Conservation (phyloP, 2,329 filamentous ascomycete species). For the Cytospora mali region DNA sequence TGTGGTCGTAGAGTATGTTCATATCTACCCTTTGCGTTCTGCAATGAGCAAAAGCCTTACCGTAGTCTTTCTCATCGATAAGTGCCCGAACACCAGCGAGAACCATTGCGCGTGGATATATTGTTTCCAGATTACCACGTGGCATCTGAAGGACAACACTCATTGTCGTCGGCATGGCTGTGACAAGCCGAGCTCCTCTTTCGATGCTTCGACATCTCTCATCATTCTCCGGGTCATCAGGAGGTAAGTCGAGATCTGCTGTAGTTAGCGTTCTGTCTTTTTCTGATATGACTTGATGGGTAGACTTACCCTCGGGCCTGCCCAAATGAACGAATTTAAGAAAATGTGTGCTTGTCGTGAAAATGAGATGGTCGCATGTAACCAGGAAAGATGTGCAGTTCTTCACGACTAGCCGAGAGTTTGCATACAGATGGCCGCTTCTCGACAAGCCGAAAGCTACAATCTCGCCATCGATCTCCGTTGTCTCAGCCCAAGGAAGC, state of each 20-base stretch:
- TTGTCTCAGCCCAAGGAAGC: constrained; percentile 57
- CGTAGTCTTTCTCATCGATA: constrained; percentile 81
- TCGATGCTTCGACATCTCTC: constrained; percentile 92
- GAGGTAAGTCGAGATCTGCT: constrained; percentile 76
- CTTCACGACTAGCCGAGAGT: constrained; percentile 72
- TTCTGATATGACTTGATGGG: no score
- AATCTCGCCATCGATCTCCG: constrained; percentile 44
- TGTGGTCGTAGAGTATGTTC: constrained; percentile 95
- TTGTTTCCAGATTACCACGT: constrained; percentile 91
- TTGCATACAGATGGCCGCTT: constrained; percentile 78
- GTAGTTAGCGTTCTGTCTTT: constrained; percentile 32
- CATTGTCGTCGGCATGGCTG: constrained; percentile 85
- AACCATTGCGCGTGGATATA: constrained; percentile 90
- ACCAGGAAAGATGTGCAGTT: constrained; percentile 91
- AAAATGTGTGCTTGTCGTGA: constrained; percentile 89
- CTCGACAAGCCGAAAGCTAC: constrained; percentile 68
- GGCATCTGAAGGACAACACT: constrained; percentile 92
- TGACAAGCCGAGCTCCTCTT: constrained; percentile 82
- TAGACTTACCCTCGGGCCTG: constrained; percentile 60
- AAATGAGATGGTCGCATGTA: constrained; percentile 81
- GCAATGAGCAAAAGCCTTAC: constrained; percentile 81
- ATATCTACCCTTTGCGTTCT: constrained; percentile 94
- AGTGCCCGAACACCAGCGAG: constrained; percentile 83
- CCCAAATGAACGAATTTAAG: constrained; percentile 91
- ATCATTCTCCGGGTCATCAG: constrained; percentile 87